Percentiles rank a stretch among this genome's conserved stretches.
Conservation (phyloP, 345 rosid genomes). For the Populus nigra region DNA sequence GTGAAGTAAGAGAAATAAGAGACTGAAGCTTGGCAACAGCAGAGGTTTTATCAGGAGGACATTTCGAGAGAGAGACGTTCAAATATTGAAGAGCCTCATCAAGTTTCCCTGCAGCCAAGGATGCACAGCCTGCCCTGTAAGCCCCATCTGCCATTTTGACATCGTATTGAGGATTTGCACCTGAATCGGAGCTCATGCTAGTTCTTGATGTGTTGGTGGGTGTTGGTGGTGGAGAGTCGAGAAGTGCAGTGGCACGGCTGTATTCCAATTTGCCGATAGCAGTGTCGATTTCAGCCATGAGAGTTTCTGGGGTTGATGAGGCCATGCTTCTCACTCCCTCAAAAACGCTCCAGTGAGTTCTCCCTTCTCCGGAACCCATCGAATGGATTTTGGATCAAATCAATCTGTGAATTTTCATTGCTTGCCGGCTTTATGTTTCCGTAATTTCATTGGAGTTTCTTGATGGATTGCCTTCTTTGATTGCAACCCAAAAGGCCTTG, state of each 20-base stretch:
- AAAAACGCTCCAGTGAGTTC: conserved; percentile 41
- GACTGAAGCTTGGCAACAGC: conserved; percentile 68
- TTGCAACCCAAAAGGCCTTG: not conserved
- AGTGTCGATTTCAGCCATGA: conserved; percentile 61
- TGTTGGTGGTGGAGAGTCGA: conserved; percentile 41
- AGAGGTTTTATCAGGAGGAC: conserved; percentile 48
- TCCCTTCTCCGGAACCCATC: conserved; percentile 47
- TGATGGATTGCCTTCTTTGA: too few species aligned
- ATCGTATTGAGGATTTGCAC: conserved; percentile 35
- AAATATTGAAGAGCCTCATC: conserved; percentile 64
- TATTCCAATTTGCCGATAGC: conserved; percentile 54
- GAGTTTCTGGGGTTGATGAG: conserved; percentile 46
- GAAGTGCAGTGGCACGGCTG: conserved; percentile 40
- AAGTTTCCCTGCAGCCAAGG: conserved; percentile 64
- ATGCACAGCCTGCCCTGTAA: conserved; percentile 59
- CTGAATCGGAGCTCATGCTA: conserved; percentile 15
- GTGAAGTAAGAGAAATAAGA: conserved; percentile 40
- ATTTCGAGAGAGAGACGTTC: conserved; percentile 45
- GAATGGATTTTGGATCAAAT: not conserved
- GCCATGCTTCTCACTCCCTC: conserved; percentile 45
- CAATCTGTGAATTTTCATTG: not conserved
- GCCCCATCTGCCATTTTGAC: conserved; percentile 58
- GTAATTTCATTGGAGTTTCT: too few species aligned
- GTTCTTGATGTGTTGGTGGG: conserved; percentile 1
- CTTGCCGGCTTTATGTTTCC: not conserved